Conservation (phyloP, 441 rosid genomes). For the Euphorbia celastroides region DNA sequence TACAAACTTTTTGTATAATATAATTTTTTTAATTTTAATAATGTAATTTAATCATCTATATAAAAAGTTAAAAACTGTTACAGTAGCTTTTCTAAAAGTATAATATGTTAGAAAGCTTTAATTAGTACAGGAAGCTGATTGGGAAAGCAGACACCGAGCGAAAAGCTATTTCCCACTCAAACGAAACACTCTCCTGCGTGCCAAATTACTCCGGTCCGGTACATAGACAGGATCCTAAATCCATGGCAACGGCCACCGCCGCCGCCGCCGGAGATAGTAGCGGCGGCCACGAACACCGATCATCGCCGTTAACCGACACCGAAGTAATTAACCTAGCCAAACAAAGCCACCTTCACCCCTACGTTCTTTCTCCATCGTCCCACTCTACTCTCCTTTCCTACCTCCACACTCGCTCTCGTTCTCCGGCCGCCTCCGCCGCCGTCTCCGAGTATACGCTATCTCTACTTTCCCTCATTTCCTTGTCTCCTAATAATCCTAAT, state of each 20-base stretch:
- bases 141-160: too few species aligned
- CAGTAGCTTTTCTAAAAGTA: too few species aligned
- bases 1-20: too few species aligned
- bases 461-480: slow-evolving; percentile 52
- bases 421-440: slow-evolving; percentile 44
- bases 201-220: background rate
- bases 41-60: too few species aligned
- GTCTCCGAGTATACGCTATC: slow-evolving; percentile 50
- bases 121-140: too few species aligned
- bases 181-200: background rate
- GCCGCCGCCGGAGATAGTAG: slow-evolving; percentile 16
- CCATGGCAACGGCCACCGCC: slow-evolving; percentile 21
- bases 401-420: slow-evolving; percentile 49
- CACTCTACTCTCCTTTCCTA: slow-evolving; percentile 44
- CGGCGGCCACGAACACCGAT: slow-evolving; percentile 6
- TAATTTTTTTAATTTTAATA: too few species aligned
- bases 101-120: too few species aligned
- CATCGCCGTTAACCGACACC: slow-evolving; percentile 31
- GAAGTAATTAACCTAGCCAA: slow-evolving; percentile 57
- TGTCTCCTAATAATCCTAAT: slow-evolving; percentile 37
- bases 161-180: slow-evolving; percentile 8
- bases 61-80: too few species aligned
- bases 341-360: slow-evolving; percentile 41
- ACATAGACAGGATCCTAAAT: background rate
- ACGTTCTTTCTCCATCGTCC: slow-evolving; percentile 44